Evolutionary conservation across 2,329 filamentous ascomycete species (phyloP).

Genomic region (Neurospora sp.): DNA sequence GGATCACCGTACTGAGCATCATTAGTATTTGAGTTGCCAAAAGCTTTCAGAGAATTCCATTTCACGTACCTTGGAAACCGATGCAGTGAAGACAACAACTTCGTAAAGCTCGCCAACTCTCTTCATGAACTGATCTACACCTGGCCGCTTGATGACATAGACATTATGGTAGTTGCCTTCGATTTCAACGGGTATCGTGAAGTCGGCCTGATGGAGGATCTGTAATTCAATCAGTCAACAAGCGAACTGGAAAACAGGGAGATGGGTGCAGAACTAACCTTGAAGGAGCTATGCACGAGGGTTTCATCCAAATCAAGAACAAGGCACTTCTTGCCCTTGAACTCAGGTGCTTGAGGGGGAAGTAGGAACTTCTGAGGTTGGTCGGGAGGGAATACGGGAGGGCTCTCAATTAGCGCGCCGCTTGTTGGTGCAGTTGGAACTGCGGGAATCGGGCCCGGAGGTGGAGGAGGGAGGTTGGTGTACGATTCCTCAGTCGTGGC

Average conservation of each 20-base stretch:
- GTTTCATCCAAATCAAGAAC: slow-evolving; percentile 96
- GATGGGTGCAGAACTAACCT: slow-evolving; percentile 45
- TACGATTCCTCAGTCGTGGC: slow-evolving; percentile 25
- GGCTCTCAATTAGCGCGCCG: slow-evolving; percentile 28
- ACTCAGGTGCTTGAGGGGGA: slow-evolving; percentile 68
- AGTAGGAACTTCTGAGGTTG: slow-evolving; percentile 59
- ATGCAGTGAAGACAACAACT: slow-evolving; percentile 96
- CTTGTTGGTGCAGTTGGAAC: slow-evolving; percentile 22
- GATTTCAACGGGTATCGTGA: slow-evolving; percentile 97
- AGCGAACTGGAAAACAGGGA: not conserved
- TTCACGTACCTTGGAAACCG: slow-evolving; percentile 76
- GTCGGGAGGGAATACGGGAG: slow-evolving; percentile 34
- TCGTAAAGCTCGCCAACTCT: slow-evolving; percentile 94
- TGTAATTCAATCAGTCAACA: slow-evolving; percentile 27
- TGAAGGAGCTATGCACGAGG: slow-evolving; percentile 96
- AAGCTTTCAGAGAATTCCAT: slow-evolving; percentile 5
- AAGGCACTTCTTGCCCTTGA: slow-evolving; percentile 83
- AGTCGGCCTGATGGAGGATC: slow-evolving; percentile 96
- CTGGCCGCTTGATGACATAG: slow-evolving; percentile 98
- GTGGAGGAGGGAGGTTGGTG: slow-evolving; percentile 36
- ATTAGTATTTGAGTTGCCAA: slow-evolving; percentile 15
- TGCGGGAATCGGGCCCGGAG: slow-evolving; percentile 33
- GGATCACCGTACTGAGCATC: slow-evolving; percentile 77
- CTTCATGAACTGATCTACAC: slow-evolving; percentile 98
- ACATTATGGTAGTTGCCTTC: slow-evolving; percentile 99